Percentiles rank a stretch among this genome's conserved stretches.
Conservation (phyloP, 2,329 filamentous ascomycete species). For the Hymenoscyphus fraxineus region DNA sequence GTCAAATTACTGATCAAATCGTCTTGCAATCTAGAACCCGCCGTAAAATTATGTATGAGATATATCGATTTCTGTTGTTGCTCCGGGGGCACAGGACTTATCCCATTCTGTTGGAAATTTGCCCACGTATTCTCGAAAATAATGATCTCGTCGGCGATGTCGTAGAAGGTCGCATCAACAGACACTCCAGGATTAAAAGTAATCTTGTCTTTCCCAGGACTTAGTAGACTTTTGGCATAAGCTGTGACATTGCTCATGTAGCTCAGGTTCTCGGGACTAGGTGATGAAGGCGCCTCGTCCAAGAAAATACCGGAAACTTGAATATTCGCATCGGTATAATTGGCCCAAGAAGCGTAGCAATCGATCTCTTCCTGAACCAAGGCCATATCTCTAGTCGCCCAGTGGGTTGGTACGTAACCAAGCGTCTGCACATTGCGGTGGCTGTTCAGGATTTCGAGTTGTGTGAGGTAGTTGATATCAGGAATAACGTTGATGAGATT, state of each 20-base stretch:
- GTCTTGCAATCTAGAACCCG: slow-evolving; percentile 11
- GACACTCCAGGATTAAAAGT: slow-evolving; percentile 24
- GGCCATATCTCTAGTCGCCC: slow-evolving; percentile 33
- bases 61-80: slow-evolving; percentile 19
- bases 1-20: slow-evolving; percentile 21
- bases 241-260: slow-evolving; percentile 23
- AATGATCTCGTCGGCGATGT: slow-evolving; percentile 24
- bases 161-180: slow-evolving; percentile 23
- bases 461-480: slow-evolving; percentile 23
- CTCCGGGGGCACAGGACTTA: slow-evolving; percentile 12
- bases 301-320: slow-evolving; percentile 27
- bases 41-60: slow-evolving; percentile 24
- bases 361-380: slow-evolving; percentile 37
- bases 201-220: slow-evolving; percentile 18
- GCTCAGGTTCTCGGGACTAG: slow-evolving; percentile 13
- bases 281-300: slow-evolving; percentile 19
- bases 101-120: slow-evolving; percentile 17
- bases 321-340: slow-evolving; percentile 19
- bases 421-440: slow-evolving; percentile 35
- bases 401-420: slow-evolving; percentile 40
- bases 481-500: slow-evolving; percentile 20
- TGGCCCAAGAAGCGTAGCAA: slow-evolving; percentile 38
- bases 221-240: slow-evolving; percentile 20
- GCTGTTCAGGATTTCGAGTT: slow-evolving; percentile 22
- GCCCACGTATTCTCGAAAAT: slow-evolving; percentile 24